Base-by-base conservation (phyloP, 306 rosid species). In the Amphicarpaea edgeworthii region DNA sequence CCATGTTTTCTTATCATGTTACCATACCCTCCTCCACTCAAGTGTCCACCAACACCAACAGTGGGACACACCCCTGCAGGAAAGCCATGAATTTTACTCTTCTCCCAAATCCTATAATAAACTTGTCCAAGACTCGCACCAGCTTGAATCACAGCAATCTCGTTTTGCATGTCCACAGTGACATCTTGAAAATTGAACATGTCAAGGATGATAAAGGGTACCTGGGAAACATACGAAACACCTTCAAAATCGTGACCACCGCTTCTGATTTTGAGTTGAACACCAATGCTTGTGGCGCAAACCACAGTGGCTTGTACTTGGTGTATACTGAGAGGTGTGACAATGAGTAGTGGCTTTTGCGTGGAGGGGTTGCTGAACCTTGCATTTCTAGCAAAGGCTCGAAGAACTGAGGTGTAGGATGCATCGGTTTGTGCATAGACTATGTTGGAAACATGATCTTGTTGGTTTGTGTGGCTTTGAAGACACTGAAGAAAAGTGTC, bases 21-120 rank as follows among this genome's bases (percentile, higher is more conserved):
- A 0, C 98, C 96, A 57, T 93, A 93, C 3, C 98, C 98, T 54
- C 96, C 96, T 0, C 94, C 94, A 67, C 91, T 86, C 21, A 93
- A 15, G 43, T 93, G 94, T 3, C 98, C 96, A 10, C 98, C 98
- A 9, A 84, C 88, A 6, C 94, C 97, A 0, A 93, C 92, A 0
- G 94, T 89, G 15, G 92, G 88, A 47, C 96, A 88, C 20, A 84
- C 72, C 0, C 96, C 91, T 0, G 89, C 96, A 23, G 98, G 91
- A 64, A 84, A 88, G 12, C 86, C 94, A 16, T 77, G 94, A 12
- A 81, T 53, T 41, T 86, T 83, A 30, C 93, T 90, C 72, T 86
- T 79, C 78, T 87, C 87, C 86, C 87, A 85, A 76, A 90, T 79
- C 5, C 73, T 40, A 14, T 86, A 79, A 62, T 86, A 87, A 68